A percentile compares a stretch with the other conserved stretches of the same genome.
Conservation (phyloP, 2,329 filamentous ascomycete species). For the Xylariaceae sp. region DNA sequence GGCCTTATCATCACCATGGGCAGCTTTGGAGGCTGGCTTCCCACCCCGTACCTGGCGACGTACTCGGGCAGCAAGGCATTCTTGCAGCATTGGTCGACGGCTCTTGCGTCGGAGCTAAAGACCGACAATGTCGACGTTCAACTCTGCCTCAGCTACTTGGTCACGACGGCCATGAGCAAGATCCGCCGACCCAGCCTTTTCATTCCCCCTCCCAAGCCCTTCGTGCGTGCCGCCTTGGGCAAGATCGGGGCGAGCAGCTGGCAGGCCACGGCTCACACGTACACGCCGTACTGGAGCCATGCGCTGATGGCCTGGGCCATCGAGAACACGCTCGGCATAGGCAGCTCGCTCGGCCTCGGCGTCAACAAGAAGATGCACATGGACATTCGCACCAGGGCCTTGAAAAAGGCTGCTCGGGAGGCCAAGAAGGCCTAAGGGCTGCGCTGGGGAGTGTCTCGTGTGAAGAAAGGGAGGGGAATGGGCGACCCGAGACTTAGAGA, state of each 20-base stretch:
- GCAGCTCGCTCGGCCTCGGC: slow-evolving; percentile 37
- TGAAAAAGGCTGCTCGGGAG: slow-evolving; percentile 78
- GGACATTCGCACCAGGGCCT: slow-evolving; percentile 71
- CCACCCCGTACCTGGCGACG: slow-evolving; percentile 85
- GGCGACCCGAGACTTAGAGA: too few species aligned
- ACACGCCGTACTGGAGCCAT: slow-evolving; percentile 91
- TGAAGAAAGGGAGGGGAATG: too few species aligned
- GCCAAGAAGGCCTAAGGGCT: slow-evolving; percentile 61
- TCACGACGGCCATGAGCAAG: slow-evolving; percentile 97
- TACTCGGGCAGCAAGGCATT: slow-evolving; percentile 98
- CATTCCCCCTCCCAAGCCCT: slow-evolving; percentile 74
- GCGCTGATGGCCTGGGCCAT: slow-evolving; percentile 81
- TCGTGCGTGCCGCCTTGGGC: slow-evolving; percentile 68
- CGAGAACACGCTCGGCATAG: slow-evolving; percentile 47
- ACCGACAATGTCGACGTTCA: slow-evolving; percentile 81
- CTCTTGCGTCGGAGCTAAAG: slow-evolving; percentile 75
- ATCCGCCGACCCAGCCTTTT: slow-evolving; percentile 69
- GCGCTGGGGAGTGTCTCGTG: too few species aligned
- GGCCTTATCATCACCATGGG: slow-evolving; percentile 96
- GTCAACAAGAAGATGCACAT: slow-evolving; percentile 65
- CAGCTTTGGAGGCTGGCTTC: slow-evolving; percentile 87
- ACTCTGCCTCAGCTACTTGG: slow-evolving; percentile 83
- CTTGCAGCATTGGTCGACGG: slow-evolving; percentile 89
- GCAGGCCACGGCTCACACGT: slow-evolving; percentile 72
- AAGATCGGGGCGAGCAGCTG: slow-evolving; percentile 79